Evolutionary conservation across 1,139 yeast species (phyloP), one percentile per base, ranked within the genome.

Genomic region (Debaryomyces subglobosus): DNA sequence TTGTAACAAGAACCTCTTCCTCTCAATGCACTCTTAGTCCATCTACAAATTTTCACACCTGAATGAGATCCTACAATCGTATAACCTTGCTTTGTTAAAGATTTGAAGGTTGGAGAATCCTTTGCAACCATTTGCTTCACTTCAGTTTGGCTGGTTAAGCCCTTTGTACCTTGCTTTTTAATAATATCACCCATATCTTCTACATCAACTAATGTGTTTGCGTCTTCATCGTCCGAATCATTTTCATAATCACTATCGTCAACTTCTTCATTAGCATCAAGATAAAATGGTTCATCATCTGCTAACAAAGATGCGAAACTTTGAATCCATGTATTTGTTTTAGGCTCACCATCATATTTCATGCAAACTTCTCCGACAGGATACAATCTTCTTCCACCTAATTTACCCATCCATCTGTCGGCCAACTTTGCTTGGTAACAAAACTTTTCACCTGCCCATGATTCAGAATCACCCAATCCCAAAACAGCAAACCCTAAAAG

Each of bases 1-100:
- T 91, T 91, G 71, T 91, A 91, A 69, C 98, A 91, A 4, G 96
- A 89, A 0, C 98, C 98, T 58, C 97, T 81, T 23, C 97, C 97
- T 58, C 98, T 79, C 57, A 91, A 75, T 1, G 97, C 97, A 53
- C 95, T 87, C 63, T 92, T 92, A 3, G 97, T 91, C 98, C 98
- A 91, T 61, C 97, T 81, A 64, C 98, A 91, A 43, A 92, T 89
- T 65, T 91, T 91, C 43, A 91, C 97, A 29, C 98, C 98, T 0
- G 96, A 89, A 61, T 91, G 98, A 0, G 96, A 85, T 12, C 98
- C 98, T 33, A 91, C 96, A 53, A 91, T 84, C 0, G 96, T 87
- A 59, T 91, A 91, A 0, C 97, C 97, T 69, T 91, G 98, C 60
- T 91, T 91, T 1, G 97, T 91, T 45, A 91, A 74, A 15, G 96